Base-by-base conservation (phyloP, 2,329 filamentous ascomycete species). In the Tothia fuscella region DNA sequence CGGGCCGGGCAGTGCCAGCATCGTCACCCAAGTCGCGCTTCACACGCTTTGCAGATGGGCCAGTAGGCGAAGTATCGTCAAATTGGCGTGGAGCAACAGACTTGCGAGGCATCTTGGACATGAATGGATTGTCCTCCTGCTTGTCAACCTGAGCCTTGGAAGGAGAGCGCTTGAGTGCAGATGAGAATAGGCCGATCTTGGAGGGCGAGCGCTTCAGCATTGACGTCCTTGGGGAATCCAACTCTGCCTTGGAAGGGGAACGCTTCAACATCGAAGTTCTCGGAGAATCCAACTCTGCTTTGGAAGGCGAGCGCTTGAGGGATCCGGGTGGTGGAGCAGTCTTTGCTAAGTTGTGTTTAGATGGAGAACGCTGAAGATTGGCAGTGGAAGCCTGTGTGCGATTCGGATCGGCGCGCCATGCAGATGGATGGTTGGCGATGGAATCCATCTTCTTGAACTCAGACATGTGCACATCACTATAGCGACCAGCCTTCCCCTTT, bases 401-500 rank as follows among this genome's bases (percentile, higher is more conserved):
- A 6, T 71, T 68, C 4, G 68, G 61, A 46, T 74, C 68, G 17
- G 72, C 71, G 47, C 84, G 72, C 65, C 80, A 91, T 13, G 80
- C 75, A 9, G 88, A 93, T 6, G 86, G 71, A 57, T 95, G 88
- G 47, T 80, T 80, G 32, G 78, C 84, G 55, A 96, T 95, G 2
- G 88, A 95, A 57, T 94, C 87, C 89, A 96, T 95, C 68, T 93
- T 96, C 63, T 85, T 85, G 65, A 96, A 95, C 54, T 89, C 76
- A 38, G 80, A 78, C 74, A 84, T 82, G 58, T 96, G 89, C 28
- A 76, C 78, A 48, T 86, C 80, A 56, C 85, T 94, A 63, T 80
- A 96, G 34, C 89, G 80, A 37, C 78, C 68, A 38, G 76, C 72
- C 57, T 80, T 88, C 50, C 84, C 79, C 63, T 80, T 93, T 10